A percentile compares a stretch with the other conserved stretches of the same genome.
Evolutionary conservation across 2,329 filamentous ascomycete genomes (phyloP).

Genomic region (Decorospora gaudefroyi): DNA sequence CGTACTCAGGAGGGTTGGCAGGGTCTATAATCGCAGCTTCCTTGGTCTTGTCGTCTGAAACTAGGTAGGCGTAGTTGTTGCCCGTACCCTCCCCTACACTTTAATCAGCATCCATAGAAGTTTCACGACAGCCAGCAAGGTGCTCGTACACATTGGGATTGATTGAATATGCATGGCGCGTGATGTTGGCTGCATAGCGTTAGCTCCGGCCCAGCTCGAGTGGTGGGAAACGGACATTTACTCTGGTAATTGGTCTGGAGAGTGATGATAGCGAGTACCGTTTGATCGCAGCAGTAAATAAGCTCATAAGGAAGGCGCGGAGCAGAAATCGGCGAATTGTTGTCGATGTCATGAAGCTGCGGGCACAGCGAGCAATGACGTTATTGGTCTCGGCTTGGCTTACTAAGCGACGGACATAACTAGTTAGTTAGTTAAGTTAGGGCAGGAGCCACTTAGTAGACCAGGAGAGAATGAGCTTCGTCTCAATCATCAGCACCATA

Average conservation of each 20-base stretch:
- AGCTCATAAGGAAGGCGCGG: conserved; percentile 42
- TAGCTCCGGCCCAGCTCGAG: conserved; percentile 12
- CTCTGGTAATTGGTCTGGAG: conserved; percentile 21
- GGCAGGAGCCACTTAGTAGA: no score
- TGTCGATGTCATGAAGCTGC: conserved; percentile 57
- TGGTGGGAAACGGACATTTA: background rate
- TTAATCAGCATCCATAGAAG: conserved; percentile 4
- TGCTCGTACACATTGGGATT: conserved; percentile 78
- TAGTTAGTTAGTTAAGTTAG: no score
- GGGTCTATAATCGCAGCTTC: conserved; percentile 72
- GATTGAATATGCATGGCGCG: conserved; percentile 82
- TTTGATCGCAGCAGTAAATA: conserved; percentile 35
- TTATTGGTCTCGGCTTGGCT: conserved; percentile 11
- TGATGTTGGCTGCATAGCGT: conserved; percentile 32
- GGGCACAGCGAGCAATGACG: conserved; percentile 32
- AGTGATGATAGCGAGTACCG: conserved; percentile 29
- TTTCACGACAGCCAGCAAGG: conserved; percentile 14
- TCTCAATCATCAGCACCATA: no score
- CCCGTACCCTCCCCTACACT: conserved; percentile 71
- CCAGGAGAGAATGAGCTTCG: no score
- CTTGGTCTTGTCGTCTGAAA: conserved; percentile 56
- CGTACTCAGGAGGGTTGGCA: conserved; percentile 76
- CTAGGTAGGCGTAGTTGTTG: conserved; percentile 81
- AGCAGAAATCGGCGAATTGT: conserved; percentile 50
- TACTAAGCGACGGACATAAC: conserved; percentile 10